phyloP scores from a whole-genome alignment of 2,329 filamentous ascomycete species.

The Fusarium metavorans region DNA sequence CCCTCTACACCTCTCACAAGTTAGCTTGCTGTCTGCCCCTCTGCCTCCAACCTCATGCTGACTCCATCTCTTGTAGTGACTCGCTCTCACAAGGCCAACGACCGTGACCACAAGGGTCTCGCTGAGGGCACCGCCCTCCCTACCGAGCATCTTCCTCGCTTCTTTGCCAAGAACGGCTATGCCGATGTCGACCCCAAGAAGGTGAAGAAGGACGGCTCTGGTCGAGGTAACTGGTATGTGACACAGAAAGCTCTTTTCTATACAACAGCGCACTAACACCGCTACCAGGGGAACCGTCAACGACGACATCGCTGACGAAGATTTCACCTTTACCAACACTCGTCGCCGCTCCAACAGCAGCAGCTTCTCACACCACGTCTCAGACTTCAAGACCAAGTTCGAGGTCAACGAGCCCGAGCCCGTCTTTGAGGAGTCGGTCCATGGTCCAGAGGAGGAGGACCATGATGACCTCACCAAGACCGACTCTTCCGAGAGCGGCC shows the following conservation, averaged over 20 bases:
- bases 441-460: slow-evolving; percentile 74
- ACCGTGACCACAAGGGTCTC: slow-evolving; percentile 87
- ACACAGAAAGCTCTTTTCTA: not conserved
- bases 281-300: slow-evolving; percentile 80
- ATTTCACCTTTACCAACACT: slow-evolving; percentile 85
- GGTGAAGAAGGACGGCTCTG: slow-evolving; percentile 95
- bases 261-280: slow-evolving; percentile 31
- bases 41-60: not conserved
- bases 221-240: slow-evolving; percentile 92
- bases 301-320: slow-evolving; percentile 85
- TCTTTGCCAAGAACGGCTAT: slow-evolving; percentile 90
- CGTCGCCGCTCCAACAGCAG: slow-evolving; percentile 95
- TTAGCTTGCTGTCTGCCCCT: slow-evolving; percentile 21
- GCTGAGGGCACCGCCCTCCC: slow-evolving; percentile 78
- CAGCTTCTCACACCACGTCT: slow-evolving; percentile 75
- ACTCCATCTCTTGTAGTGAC: slow-evolving; percentile 75
- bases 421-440: slow-evolving; percentile 88
- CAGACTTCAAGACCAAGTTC: slow-evolving; percentile 96
- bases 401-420: slow-evolving; percentile 90
- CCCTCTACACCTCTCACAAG: slow-evolving; percentile 26
- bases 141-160: slow-evolving; percentile 85
- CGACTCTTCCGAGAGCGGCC: slow-evolving; percentile 70
- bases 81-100: slow-evolving; percentile 95
- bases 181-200: slow-evolving; percentile 88
- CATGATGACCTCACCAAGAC: slow-evolving; percentile 67